Conservation (phyloP, 805 yeast species). For the Hanseniaspora meyeri region DNA sequence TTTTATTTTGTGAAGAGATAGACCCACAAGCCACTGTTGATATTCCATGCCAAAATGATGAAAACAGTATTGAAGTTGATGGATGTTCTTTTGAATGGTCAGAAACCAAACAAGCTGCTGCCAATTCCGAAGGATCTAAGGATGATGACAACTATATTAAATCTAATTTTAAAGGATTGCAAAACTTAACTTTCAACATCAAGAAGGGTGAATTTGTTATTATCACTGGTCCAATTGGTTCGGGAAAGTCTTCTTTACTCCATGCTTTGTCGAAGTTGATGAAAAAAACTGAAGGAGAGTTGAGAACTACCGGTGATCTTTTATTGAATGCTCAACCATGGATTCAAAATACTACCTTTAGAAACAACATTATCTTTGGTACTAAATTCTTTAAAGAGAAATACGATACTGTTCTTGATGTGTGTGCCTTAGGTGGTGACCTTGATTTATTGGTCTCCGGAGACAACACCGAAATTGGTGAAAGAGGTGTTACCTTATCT, state of each 20-base stretch:
- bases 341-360: constrained; percentile 61
- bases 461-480: constrained; percentile 60
- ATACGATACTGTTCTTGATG: constrained; percentile 42
- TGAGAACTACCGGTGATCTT: constrained; percentile 33
- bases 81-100: constrained; percentile 53
- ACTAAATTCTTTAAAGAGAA: constrained; percentile 32
- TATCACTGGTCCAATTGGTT: constrained; percentile 52
- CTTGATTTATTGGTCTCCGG: constrained; percentile 51
- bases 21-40: constrained; percentile 15
- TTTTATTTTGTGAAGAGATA: constrained; percentile 30
- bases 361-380: constrained; percentile 55
- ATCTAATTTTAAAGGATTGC: neutral
- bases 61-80: constrained; percentile 34
- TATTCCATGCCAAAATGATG: constrained; percentile 14
- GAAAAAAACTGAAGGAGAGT: neutral
- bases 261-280: constrained; percentile 33
- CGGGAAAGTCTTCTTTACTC: constrained; percentile 41
- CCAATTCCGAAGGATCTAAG: neutral
- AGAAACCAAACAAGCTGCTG: neutral
- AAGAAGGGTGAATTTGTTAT: constrained; percentile 50
- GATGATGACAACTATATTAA: neutral
- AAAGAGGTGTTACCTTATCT: constrained; percentile 58
- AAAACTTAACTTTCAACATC: constrained; percentile 34
- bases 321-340: constrained; percentile 43
- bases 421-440: constrained; percentile 49